Evolutionary conservation across 148 eudicot species (phyloP), one percentile per base, ranked within the genome.

Genomic region (Linanthus parryae): DNA sequence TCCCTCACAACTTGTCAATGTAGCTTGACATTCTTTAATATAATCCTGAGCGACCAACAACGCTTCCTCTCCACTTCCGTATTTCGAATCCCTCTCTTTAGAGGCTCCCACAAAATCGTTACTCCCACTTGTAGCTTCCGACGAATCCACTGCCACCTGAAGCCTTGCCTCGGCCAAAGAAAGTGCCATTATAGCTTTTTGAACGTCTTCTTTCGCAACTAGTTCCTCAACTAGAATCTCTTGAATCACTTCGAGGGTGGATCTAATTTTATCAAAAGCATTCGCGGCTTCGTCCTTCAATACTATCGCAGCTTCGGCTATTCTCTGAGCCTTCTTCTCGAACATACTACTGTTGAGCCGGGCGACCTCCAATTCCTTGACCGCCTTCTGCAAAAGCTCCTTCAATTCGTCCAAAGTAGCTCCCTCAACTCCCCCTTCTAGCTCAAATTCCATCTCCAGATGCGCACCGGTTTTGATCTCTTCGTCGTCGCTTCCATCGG

Each of bases 81-180:
- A 44, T 52, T 61, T 78, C 1, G 57, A 43, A 62, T 63, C 79
- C 68, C 57, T 56, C 33, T 56, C 79, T 48, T 19, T 27, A 24
- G 59, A 63, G 54, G 37, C 67, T 53, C 63, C 58, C 15, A n/a
- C n/a, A n/a, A n/a, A n/a, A n/a, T n/a, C n/a, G n/a, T n/a, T 69
- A 47, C 44, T 71, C 37, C 68, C 61, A 63, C 65, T 74, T 18
- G 71, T 76, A 61, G 69, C 69, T 58, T 68, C 85, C 10, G 75
- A 44, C 40, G 79, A 69, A 44, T 85, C 95, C 57, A 66, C 4
- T 5, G 85, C 83, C 61, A 71, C 77, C 50, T 82, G 94, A 59
- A 79, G 77, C 67, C 87, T 84, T 20, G 85, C 88, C 51, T 85
- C 95, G 0, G 95, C 87, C 63, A 80, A 73, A 66, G 97, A 89